These are phyloP conservation scores for Pichia cactophila DNA, from an alignment of 1,139 yeast species.

Conservation along the genomic window DNA sequence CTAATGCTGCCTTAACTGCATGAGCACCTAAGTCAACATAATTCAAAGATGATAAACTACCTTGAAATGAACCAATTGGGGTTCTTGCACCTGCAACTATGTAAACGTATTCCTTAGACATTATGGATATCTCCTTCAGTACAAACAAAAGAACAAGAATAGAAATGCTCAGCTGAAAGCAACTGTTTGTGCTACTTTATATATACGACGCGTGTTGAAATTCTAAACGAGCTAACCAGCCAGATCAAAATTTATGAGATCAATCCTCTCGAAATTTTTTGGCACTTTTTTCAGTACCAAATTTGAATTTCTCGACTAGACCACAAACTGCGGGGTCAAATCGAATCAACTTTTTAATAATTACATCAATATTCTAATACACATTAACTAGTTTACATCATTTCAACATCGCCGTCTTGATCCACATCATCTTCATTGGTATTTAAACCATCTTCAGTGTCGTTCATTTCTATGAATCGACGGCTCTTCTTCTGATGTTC, in stretches of 20 bases:
- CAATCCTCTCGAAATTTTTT: not conserved
- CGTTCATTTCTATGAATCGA: not conserved
- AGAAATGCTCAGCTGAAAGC: not conserved
- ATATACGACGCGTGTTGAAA: not conserved
- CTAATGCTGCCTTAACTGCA: constrained; percentile 85
- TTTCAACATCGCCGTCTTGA: not conserved
- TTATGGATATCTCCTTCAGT: not conserved
- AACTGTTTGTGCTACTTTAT: not conserved
- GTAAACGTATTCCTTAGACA: constrained; percentile 51
- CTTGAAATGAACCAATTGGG: constrained; percentile 92
- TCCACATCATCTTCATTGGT: not conserved
- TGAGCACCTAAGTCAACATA: constrained; percentile 85
- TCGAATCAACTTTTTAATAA: not conserved
- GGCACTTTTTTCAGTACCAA: not conserved
- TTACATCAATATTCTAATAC: not conserved
- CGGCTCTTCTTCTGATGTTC: constrained; percentile 41
- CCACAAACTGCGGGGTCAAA: not conserved
- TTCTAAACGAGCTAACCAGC: not conserved
- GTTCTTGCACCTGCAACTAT: constrained; percentile 90
- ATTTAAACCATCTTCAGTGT: not conserved
- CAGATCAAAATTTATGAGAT: not conserved
- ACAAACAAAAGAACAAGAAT: not conserved
- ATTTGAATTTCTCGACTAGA: no score
- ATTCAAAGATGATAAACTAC: constrained; percentile 62
- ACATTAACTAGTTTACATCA: not conserved